Evolutionary conservation across 2,329 filamentous ascomycete species (phyloP), one percentile per base, ranked within the genome.

Genomic region (Ceratocystis variospora): DNA sequence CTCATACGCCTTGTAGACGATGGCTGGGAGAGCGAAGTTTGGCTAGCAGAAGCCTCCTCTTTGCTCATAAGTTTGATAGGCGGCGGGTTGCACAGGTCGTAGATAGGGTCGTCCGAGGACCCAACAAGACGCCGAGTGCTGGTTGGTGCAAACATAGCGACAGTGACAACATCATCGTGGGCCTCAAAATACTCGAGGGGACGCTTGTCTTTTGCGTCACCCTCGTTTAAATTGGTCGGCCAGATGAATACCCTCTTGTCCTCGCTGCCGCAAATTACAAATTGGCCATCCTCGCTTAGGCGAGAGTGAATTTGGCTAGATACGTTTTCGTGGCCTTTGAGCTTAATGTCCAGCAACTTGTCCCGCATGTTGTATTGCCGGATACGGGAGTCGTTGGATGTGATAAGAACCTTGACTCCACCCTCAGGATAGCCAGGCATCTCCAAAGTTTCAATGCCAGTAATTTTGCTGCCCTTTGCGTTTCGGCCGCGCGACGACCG

Each of bases 391-490:
- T 99, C 94, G 71, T 97, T 99, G 70, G 92, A 96, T 1, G 90
- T 96, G 67, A 99, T 86, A 5, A 99, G 79, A 2, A 99, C 79
- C 72, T 95, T 96, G 63, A 90, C 81, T 64, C 92, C 87, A 0
- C 84, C 84, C 45, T 82, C 82, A 12, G 76, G 74, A n/a, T 48
- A 41, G 8, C 55, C 53, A 66, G 25, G 31, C 12, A 31, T 79
- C 17, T 78, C 75, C 69, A 87, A 85, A 0, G 90, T 88, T 72
- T 93, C 86, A 64, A 99, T 96, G 5, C 91, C 92, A 0, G 94
- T 97, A 71, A 99, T 96, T 74, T 99, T 99, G 77, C 91, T 96
- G 5, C 93, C 93, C 74, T 96, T 96, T 3, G 92, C 88, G 72
- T 96, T 97, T 73, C 91, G 92, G 2, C 94, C 93, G 68, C 92